These are phyloP conservation scores for Hibiscus trionum DNA, from an alignment of 345 rosid species.

Conservation along the genomic window DNA sequence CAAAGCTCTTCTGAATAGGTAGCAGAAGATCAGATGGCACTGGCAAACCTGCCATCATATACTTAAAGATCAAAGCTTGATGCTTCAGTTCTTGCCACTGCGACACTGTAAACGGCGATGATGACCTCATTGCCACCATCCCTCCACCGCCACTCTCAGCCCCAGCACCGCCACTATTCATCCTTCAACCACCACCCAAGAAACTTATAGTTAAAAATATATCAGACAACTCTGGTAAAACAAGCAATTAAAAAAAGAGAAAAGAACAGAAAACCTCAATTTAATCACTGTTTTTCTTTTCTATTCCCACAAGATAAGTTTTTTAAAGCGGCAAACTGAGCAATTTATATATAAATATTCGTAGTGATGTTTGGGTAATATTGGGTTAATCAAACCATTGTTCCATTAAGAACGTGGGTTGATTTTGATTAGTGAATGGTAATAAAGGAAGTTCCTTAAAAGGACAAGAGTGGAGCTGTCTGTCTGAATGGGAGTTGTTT, in stretches of 20 bases:
- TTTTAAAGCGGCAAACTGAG: too few relatives aligned
- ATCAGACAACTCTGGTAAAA: background rate
- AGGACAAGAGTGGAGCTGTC: background rate
- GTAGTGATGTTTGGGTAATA: too few relatives aligned
- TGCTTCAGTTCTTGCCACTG: slow-evolving; percentile 60
- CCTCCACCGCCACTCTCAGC: slow-evolving; percentile 18
- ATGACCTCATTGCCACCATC: slow-evolving; percentile 24
- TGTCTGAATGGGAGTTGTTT: background rate
- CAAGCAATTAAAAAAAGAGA: background rate
- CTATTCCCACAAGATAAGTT: too few relatives aligned
- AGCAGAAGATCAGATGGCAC: slow-evolving; percentile 50
- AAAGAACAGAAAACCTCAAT: too few relatives aligned
- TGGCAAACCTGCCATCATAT: slow-evolving; percentile 50
- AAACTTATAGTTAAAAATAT: background rate
- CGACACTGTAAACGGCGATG: slow-evolving; percentile 44
- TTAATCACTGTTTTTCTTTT: too few relatives aligned
- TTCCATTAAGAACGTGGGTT: background rate
- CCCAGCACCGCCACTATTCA: slow-evolving; percentile 13
- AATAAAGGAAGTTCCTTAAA: background rate
- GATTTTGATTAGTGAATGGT: background rate
- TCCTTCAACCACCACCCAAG: slow-evolving; percentile 15
- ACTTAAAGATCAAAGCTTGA: slow-evolving; percentile 54
- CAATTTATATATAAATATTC: background rate
- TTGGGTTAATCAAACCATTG: background rate
- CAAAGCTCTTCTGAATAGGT: slow-evolving; percentile 43